These are phyloP conservation scores for Sequoiadendron giganteum DNA, from an alignment of 75 land plant species.

Conservation along the genomic window DNA sequence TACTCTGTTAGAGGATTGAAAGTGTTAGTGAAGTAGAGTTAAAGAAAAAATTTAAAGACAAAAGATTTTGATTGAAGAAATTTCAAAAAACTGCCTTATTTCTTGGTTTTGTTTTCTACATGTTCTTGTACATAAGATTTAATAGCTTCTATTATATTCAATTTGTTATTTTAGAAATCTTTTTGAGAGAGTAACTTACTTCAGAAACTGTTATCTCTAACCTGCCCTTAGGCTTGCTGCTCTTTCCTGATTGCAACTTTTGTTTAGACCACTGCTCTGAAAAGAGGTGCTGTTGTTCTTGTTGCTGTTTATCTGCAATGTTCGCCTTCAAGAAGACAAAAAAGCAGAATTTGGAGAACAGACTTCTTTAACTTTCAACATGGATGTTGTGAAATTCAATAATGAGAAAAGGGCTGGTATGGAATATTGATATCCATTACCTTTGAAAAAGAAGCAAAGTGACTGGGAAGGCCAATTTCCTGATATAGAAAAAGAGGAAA, in stretches of 20 bases:
- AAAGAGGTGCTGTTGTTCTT: background rate
- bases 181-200: constrained; percentile 1
- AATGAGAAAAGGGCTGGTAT: background rate
- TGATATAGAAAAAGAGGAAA: background rate
- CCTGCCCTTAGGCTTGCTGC: constrained; percentile 5
- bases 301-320: background rate
- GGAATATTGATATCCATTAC: background rate
- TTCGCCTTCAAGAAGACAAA: background rate
- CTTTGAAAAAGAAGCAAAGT: background rate
- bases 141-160: background rate
- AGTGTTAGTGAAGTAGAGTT: background rate
- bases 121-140: background rate
- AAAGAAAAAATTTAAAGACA: background rate
- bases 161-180: background rate
- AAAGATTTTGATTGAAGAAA: background rate
- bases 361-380: background rate
- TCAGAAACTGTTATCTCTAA: constrained; percentile 14
- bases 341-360: background rate
- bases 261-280: background rate
- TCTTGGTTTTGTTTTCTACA: background rate
- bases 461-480: constrained; percentile 4
- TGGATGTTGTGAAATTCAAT: background rate
- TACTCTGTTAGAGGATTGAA: background rate
- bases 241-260: background rate
- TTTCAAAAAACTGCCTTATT: background rate